These are phyloP conservation scores for Naganishia sp. DNA, from an alignment of 1,284 basidiomycete species.

Conservation along the genomic window DNA sequence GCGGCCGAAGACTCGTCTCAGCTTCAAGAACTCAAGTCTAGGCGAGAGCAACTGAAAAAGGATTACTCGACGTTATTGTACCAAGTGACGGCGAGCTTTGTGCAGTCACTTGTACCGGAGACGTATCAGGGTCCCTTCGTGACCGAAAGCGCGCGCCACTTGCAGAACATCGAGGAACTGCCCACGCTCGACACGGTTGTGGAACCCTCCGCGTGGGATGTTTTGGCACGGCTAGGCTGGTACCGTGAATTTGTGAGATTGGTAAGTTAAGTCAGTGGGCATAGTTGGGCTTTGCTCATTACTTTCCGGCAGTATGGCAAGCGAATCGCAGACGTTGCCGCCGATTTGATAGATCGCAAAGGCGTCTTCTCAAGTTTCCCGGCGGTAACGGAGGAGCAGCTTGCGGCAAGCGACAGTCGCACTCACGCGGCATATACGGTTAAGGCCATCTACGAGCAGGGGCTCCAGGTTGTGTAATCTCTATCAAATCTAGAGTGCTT, in stretches of 20 bases:
- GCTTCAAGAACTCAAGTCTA: conserved; percentile 18
- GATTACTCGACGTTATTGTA: conserved; percentile 27
- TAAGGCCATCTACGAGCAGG: conserved; percentile 26
- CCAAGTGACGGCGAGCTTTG: conserved; percentile 24
- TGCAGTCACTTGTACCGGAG: conserved; percentile 39
- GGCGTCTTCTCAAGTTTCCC: conserved; percentile 18
- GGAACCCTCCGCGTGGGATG: conserved; percentile 39
- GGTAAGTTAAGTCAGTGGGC: conserved; percentile 34
- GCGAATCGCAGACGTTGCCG: conserved; percentile 8
- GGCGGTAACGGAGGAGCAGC: background rate
- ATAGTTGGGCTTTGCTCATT: background rate
- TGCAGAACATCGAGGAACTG: conserved; percentile 26
- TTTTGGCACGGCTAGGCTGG: conserved; percentile 48
- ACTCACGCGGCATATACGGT: conserved; percentile 20
- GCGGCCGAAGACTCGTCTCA: conserved; percentile 31
- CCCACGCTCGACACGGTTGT: conserved; percentile 39
- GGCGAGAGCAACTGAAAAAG: conserved; percentile 14
- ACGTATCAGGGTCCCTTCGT: conserved; percentile 43
- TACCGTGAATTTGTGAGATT: conserved; percentile 50
- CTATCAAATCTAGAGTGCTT: background rate
- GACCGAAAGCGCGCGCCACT: conserved; percentile 37
- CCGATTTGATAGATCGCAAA: conserved; percentile 15
- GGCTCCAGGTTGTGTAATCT: conserved; percentile 23
- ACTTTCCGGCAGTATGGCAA: conserved; percentile 10
- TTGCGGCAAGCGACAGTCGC: conserved; percentile 4